These are phyloP conservation scores for Flaveria sonorensis DNA, from an alignment of 129 eudicot genomes.

Conservation along the genomic window DNA sequence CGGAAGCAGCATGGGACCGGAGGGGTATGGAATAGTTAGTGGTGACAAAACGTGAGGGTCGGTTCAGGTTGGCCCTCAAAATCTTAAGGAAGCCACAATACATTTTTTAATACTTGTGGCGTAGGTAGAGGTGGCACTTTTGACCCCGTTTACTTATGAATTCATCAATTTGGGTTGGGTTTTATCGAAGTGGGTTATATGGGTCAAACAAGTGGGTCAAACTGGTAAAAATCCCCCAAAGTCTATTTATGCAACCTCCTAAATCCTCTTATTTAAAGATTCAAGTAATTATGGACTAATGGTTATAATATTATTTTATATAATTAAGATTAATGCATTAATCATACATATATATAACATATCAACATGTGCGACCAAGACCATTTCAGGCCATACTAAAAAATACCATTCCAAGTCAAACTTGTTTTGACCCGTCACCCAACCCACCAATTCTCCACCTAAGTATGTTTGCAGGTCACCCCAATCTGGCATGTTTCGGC, in stretches of 20 bases:
- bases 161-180: neutral
- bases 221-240: neutral
- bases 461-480: neutral
- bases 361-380: neutral
- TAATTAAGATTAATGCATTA: neutral
- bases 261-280: neutral
- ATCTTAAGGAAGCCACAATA: neutral
- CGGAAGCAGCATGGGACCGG: neutral
- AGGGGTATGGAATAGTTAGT: neutral
- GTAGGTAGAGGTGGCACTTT: neutral
- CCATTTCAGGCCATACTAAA: neutral
- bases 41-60: neutral
- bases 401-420: neutral
- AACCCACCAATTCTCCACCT: neutral
- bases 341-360: neutral
- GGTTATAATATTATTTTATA: neutral
- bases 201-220: neutral
- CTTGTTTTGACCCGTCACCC: constrained; percentile 9
- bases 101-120: neutral
- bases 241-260: neutral
- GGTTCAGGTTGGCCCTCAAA: neutral
- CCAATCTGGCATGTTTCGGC: neutral
- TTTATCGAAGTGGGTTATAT: neutral
- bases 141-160: neutral
- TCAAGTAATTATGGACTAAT: neutral